A percentile compares a stretch with the other conserved stretches of the same genome.
Conservation (phyloP, 805 yeast species). For the Barnettozyma salicaria region DNA sequence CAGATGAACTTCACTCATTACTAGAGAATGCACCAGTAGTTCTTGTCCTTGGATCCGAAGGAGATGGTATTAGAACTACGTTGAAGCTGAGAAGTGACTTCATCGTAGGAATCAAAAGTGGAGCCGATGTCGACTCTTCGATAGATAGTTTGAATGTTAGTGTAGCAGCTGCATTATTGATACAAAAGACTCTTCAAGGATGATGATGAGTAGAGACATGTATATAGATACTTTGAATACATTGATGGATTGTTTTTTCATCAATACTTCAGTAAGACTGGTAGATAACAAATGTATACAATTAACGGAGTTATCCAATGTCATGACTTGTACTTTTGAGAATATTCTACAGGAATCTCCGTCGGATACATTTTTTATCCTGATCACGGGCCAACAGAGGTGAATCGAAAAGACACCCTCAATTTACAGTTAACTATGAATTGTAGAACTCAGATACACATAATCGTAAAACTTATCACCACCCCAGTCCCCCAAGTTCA, state of each 20-base stretch:
- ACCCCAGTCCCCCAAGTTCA: no score
- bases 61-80: constrained; percentile 69
- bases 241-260: neutral
- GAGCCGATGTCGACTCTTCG: constrained; percentile 27
- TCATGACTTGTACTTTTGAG: no score
- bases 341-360: no score
- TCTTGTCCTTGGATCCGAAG: constrained; percentile 81
- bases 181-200: constrained; percentile 28
- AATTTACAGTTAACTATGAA: no score
- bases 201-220: neutral
- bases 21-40: constrained; percentile 51
- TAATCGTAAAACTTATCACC: no score
- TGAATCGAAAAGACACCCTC: no score
- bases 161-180: constrained; percentile 75
- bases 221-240: neutral
- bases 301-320: no score
- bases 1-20: constrained; percentile 39
- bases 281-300: no score
- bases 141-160: constrained; percentile 86
- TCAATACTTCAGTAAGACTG: neutral
- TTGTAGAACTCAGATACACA: no score
- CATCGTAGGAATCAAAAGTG: constrained; percentile 31
- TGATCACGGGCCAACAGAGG: no score
- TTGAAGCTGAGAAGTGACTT: constrained; percentile 52
- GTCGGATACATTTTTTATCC: no score